Conservation (phyloP, 2,329 filamentous ascomycete genomes). For the Epichloe glyceriae region DNA sequence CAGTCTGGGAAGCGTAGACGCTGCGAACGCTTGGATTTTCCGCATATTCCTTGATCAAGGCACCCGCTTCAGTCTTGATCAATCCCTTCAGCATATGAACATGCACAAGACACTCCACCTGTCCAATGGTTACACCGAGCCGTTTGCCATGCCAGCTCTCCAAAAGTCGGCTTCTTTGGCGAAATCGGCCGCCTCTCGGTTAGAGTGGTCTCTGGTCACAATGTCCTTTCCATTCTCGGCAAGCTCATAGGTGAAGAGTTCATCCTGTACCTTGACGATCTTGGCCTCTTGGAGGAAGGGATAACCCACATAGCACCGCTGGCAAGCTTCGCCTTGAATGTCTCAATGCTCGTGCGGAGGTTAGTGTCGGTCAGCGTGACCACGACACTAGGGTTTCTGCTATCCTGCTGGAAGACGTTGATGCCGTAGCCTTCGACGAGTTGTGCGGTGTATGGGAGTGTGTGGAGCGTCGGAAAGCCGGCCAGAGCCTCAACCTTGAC, state of each 20-base stretch:
- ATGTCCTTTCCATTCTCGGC: conserved; percentile 52
- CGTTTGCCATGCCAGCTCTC: conserved; percentile 85
- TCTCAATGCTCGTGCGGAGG: conserved; percentile 52
- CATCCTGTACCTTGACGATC: conserved; percentile 78
- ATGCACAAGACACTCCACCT: conserved; percentile 78
- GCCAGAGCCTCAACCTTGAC: conserved; percentile 74
- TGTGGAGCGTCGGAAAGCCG: conserved; percentile 84
- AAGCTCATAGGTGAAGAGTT: conserved; percentile 78
- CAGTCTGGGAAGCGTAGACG: conserved; percentile 79
- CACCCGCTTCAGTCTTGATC: conserved; percentile 78
- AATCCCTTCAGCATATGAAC: conserved; percentile 91
- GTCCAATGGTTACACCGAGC: conserved; percentile 73
- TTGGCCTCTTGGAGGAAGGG: conserved; percentile 93
- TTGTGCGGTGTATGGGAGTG: conserved; percentile 67
- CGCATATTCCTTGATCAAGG: conserved; percentile 85
- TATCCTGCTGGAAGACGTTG: conserved; percentile 90
- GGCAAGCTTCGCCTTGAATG: conserved; percentile 66
- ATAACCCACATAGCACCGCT: conserved; percentile 83
- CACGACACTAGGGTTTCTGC: conserved; percentile 91
- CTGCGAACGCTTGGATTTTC: conserved; percentile 74
- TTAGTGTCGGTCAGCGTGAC: conserved; percentile 71
- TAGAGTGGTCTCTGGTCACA: conserved; percentile 55
- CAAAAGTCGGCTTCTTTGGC: conserved; percentile 72
- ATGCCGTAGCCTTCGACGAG: conserved; percentile 67
- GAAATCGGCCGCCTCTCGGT: conserved; percentile 69